These are phyloP conservation scores for Mortierella sp. DNA, from an alignment of 371 early-diverging fungal genomes.

Conservation along the genomic window DNA sequence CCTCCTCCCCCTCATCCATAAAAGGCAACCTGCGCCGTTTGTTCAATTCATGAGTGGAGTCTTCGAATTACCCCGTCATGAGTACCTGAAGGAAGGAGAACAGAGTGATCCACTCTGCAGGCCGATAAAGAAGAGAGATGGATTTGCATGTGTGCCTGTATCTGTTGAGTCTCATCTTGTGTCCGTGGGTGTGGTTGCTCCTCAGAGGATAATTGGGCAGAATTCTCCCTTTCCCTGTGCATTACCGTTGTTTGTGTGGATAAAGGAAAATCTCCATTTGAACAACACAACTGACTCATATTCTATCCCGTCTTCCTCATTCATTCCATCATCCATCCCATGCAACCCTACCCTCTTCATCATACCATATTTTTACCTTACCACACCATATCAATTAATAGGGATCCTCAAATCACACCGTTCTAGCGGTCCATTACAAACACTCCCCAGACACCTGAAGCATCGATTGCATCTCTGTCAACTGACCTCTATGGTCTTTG, in stretches of 20 bases:
- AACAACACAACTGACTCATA: slow-evolving; percentile 33
- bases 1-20: background rate
- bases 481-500: slow-evolving; percentile 72
- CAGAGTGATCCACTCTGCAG: background rate
- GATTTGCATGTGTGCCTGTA: background rate
- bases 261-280: background rate
- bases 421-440: slow-evolving; percentile 62
- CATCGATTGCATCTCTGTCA: slow-evolving; percentile 74
- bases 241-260: slow-evolving; percentile 1
- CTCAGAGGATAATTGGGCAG: background rate
- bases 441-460: slow-evolving; percentile 64
- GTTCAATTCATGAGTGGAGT: background rate
- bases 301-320: slow-evolving; percentile 3
- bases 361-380: background rate
- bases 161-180: background rate
- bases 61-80: background rate
- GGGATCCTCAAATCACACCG: slow-evolving; percentile 72
- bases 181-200: background rate
- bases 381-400: slow-evolving; percentile 19
- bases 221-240: background rate
- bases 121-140: background rate
- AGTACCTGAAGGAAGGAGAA: background rate
- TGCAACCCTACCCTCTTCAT: background rate
- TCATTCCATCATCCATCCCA: too few species aligned
- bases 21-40: slow-evolving; percentile 22